A percentile compares a stretch with the other conserved stretches of the same genome.
Conservation (phyloP, 2,329 filamentous ascomycete species). For the Claviceps maximensis region DNA sequence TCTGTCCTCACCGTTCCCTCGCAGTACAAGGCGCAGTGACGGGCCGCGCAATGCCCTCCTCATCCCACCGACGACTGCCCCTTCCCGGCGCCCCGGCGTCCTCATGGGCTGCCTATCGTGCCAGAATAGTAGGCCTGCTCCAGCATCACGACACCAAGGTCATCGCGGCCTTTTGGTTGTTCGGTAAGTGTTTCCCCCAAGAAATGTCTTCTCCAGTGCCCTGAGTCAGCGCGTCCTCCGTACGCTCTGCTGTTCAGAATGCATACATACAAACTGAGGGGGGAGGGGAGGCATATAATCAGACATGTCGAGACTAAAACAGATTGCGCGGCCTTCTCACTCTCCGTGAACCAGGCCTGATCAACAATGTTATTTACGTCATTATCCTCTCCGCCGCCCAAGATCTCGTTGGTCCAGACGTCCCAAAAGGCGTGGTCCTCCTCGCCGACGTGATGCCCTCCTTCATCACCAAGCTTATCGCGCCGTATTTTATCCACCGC, state of each 20-base stretch:
- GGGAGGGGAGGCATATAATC: not conserved
- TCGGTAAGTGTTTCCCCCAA: conserved; percentile 44
- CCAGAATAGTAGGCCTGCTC: conserved; percentile 50
- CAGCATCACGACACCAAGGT: conserved; percentile 58
- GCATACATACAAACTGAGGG: too few relatives aligned
- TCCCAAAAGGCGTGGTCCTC: conserved; percentile 86
- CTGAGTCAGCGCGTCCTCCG: too few relatives aligned
- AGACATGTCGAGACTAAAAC: not conserved
- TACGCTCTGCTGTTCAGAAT: too few relatives aligned
- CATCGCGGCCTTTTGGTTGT: conserved; percentile 78
- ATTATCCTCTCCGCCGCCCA: conserved; percentile 91
- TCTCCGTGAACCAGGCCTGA: conserved; percentile 26
- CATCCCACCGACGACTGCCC: conserved; percentile 35
- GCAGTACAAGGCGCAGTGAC: conserved; percentile 16
- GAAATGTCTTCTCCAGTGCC: too few relatives aligned
- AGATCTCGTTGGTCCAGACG: conserved; percentile 79
- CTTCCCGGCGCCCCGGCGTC: conserved; percentile 46
- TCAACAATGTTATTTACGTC: conserved; percentile 97
- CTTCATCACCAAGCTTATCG: conserved; percentile 75
- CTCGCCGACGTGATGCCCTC: conserved; percentile 86
- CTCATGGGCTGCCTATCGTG: conserved; percentile 61
- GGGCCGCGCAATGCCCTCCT: conserved; percentile 26
- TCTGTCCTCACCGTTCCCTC: not conserved
- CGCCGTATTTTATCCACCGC: conserved; percentile 85
- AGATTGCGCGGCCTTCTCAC: not conserved